Evolutionary conservation across 345 rosid species (phyloP).

Genomic region (Pugionium dolabratum): DNA sequence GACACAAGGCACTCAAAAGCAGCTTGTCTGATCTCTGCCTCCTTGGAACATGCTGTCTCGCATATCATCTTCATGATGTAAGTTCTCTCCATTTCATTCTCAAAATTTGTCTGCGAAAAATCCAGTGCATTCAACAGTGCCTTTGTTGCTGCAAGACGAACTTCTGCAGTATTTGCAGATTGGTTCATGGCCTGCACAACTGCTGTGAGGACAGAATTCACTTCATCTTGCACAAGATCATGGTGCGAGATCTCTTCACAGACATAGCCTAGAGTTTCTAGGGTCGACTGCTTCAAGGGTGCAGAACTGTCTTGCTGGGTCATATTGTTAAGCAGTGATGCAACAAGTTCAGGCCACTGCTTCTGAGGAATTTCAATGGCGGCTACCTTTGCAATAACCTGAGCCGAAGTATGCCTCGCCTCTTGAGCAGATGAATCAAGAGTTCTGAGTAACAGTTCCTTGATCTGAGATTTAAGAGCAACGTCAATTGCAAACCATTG

Average conservation of each 20-base stretch:
- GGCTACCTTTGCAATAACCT: constrained; percentile 91
- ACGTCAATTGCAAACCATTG: constrained; percentile 71
- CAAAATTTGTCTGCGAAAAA: constrained; percentile 92
- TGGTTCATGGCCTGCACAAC: constrained; percentile 97
- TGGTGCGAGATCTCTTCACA: constrained; percentile 90
- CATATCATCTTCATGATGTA: constrained; percentile 94
- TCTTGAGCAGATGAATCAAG: constrained; percentile 66
- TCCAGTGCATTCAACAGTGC: constrained; percentile 83
- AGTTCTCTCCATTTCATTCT: constrained; percentile 88
- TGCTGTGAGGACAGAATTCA: constrained; percentile 87
- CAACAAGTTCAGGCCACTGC: constrained; percentile 89
- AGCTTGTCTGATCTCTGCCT: constrained; percentile 80
- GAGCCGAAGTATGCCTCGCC: constrained; percentile 86
- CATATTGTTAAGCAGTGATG: constrained; percentile 70
- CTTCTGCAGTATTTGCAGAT: constrained; percentile 67
- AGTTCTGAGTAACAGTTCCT: constrained; percentile 66
- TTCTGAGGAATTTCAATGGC: constrained; percentile 87
- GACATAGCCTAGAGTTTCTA: constrained; percentile 87
- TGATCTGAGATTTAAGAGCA: constrained; percentile 76
- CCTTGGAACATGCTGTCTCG: constrained; percentile 81
- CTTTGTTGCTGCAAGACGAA: constrained; percentile 83
- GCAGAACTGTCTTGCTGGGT: constrained; percentile 61
- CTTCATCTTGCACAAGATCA: constrained; percentile 88
- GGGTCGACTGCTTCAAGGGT: constrained; percentile 77
- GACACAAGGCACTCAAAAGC: constrained; percentile 98